Base-by-base conservation (phyloP, 1,284 basidiomycete genomes). In the Spongispora temasekensis region DNA sequence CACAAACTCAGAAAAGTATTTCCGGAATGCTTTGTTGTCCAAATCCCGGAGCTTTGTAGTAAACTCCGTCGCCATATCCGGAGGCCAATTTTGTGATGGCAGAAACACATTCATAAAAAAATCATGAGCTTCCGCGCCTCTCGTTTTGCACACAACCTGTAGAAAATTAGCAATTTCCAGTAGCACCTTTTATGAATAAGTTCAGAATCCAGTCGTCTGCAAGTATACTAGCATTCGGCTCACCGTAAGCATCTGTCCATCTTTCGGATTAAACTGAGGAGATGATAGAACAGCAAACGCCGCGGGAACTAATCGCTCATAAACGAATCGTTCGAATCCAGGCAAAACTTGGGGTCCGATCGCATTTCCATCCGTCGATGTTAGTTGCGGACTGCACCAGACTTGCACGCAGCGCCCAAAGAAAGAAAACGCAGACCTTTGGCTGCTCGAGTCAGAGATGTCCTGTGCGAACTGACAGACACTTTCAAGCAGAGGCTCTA, bases 281-380 rank as follows among this genome's bases (percentile, higher is more conserved):
- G 85, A 81, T 13, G 91, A 88, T 0, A 95, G 88, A 5, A 98
- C 87, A 25, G 88, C 83, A 73, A 99, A 98, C 34, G 90, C 89
- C 2, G 89, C 79, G 5, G 93, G 93, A 55, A 98, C 80, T 46
- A 98, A 78, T 10, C 89, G 86, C 66, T 97, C 91, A 74, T 99
- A 99, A 55, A 98, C 84, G 72, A 97, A 97, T 15, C 86, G 83
- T 67, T 98, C 95, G 71, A 98, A 99, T 1, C 97, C 97, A 15
- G 94, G 94, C 30, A 99, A 75, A 19, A 83, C 79, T 60, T 83
- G 81, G 12, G 74, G 55, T 50, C 55, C 53, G 4, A 34, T 74
- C 51, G 77, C 74, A 19, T 77, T 76, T n/a, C 77, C 80, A 64
- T 80, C 77, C 8, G 74, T 66, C 9, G 72, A 66, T 9, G 75